Evolutionary conservation across 2,329 filamentous ascomycete genomes (phyloP), one percentile per base, ranked within the genome.

Genomic region (Aspergillus pseudoterreus): DNA sequence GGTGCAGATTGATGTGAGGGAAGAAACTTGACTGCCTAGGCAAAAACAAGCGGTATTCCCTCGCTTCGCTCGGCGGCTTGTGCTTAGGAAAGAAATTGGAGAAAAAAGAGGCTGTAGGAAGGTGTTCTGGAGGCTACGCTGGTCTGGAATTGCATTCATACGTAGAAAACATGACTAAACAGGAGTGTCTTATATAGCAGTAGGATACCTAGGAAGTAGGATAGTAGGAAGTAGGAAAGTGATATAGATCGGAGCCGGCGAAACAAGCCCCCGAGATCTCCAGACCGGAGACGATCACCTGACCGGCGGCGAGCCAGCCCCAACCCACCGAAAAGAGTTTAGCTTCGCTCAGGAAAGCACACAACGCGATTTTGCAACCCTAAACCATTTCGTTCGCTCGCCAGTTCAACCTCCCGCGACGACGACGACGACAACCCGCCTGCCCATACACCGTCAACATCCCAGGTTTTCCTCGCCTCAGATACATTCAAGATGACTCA

Each of bases 401-500:
- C n/a, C 53, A 49, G 53, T 58, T 56, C 56, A 57, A 57, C 65
- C 64, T 63, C 35, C 35, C 35, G 15, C 63, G 66, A 65, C 65
- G 59, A 62, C 64, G 59, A 66, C 67, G 65, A 65, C 67, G 62
- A 64, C 65, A 62, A 62, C 61, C 60, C 59, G 58, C 59, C 60
- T 63, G 63, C 61, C 45, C 65, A 63, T 66, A 65, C 66, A 68
- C 63, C 65, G 64, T 65, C 62, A 52, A 64, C 63, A 59, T 57
- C 56, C 60, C 57, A 57, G 54, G 54, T 59, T 59, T 58, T 57
- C 54, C 56, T 59, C 62, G 57, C 59, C 62, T 61, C 59, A 61
- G 65, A 71, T 72, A 74, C 63, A 67, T 75, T 78, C 78, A 86
- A 72, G 73, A 89, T 89, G 86, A 86, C 86, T 78, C 86, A 89